These are phyloP conservation scores for Earliella scabrosa DNA, from an alignment of 1,284 basidiomycete genomes.

Conservation along the genomic window DNA sequence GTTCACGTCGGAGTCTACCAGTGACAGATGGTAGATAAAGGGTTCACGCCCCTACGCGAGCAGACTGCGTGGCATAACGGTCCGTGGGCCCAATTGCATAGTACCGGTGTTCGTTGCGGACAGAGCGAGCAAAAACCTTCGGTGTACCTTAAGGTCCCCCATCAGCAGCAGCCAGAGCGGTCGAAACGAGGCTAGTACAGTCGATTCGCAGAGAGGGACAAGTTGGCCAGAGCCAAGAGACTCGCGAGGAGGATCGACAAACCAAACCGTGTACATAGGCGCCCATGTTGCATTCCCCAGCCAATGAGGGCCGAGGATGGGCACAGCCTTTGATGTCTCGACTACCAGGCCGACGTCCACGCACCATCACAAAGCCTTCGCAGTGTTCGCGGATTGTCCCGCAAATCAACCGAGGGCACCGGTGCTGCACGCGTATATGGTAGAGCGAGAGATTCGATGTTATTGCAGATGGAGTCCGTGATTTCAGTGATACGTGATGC, in stretches of 20 bases:
- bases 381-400: neutral
- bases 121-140: too few relatives aligned
- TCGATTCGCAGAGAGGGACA: neutral
- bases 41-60: neutral
- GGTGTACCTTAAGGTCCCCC: too few relatives aligned
- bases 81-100: neutral
- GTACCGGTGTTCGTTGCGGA: neutral
- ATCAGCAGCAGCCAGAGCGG: too few relatives aligned
- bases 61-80: neutral
- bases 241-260: neutral
- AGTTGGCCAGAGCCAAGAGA: neutral
- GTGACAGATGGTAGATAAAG: neutral
- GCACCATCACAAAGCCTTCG: neutral
- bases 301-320: neutral
- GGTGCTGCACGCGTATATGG: too few relatives aligned
- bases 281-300: neutral
- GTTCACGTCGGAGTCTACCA: neutral
- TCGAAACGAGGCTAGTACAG: too few relatives aligned
- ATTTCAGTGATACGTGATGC: constrained; percentile 4
- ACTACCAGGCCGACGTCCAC: neutral
- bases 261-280: neutral
- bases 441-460: too few relatives aligned
- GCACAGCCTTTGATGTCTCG: neutral
- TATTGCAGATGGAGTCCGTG: too few relatives aligned
- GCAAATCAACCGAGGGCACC: too few relatives aligned